phyloP scores from a whole-genome alignment of 2,329 filamentous ascomycete species.

The Myriosclerotinia scirpicola region DNA sequence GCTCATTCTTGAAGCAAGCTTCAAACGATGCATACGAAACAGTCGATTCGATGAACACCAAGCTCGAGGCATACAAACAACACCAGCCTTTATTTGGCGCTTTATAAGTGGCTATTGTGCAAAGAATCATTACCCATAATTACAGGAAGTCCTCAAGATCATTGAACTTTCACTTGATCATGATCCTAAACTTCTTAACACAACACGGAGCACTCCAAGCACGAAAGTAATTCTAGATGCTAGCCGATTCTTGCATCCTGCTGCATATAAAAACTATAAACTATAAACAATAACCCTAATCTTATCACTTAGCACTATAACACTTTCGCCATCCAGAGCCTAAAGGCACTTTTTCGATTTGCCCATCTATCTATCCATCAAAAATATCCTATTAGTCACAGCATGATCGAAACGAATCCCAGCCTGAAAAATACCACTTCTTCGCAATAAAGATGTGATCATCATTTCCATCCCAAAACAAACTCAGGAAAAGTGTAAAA shows the following conservation, averaged over 20 bases:
- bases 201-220: neutral
- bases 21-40: constrained; percentile 1
- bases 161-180: neutral
- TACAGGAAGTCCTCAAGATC: neutral
- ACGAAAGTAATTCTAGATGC: neutral
- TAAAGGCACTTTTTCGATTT: constrained; percentile 1
- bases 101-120: neutral
- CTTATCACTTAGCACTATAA: neutral
- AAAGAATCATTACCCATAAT: neutral
- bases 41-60: neutral
- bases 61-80: neutral
- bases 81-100: neutral
- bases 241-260: neutral
- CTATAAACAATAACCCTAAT: neutral
- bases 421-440: neutral
- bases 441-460: neutral
- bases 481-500: neutral
- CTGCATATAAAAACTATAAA: neutral
- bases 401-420: neutral
- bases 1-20: neutral
- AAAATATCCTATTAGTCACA: neutral
- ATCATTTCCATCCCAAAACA: neutral
- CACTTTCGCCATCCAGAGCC: neutral
- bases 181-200: neutral
- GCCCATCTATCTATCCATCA: neutral